Evolutionary conservation across 2,329 filamentous ascomycete genomes (phyloP).

Genomic region (Stagonosporopsis chrysanthemi): DNA sequence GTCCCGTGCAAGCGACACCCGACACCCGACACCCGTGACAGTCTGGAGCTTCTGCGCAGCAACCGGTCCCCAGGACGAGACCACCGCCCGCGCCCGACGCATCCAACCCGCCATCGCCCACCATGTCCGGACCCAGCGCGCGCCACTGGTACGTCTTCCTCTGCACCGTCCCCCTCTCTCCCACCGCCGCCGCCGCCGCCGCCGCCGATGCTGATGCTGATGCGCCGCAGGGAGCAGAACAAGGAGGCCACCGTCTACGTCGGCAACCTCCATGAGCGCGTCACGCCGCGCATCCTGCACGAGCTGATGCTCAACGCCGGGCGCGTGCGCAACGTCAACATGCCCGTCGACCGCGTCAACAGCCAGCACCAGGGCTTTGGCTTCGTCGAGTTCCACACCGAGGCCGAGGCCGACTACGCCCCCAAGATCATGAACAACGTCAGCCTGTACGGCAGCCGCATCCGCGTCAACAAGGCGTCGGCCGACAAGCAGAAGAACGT

Average conservation of each 20-base stretch:
- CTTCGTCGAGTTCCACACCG: constrained; percentile 97
- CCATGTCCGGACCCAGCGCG: constrained; percentile 68
- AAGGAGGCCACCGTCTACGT: constrained; percentile 98
- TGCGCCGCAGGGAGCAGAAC: constrained; percentile 72
- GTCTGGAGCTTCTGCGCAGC: not conserved
- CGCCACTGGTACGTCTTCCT: constrained; percentile 78
- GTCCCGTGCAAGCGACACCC: no score
- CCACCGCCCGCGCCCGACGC: no score
- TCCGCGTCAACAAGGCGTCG: constrained; percentile 92
- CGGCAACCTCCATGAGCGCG: constrained; percentile 97
- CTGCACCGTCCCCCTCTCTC: not conserved
- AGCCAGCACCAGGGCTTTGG: constrained; percentile 97
- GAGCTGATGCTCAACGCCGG: constrained; percentile 98
- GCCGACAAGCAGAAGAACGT: constrained; percentile 94
- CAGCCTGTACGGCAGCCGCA: constrained; percentile 89
- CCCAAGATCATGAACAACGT: constrained; percentile 97
- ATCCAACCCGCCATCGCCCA: no score
- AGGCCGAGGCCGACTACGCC: constrained; percentile 95
- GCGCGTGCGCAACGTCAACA: constrained; percentile 96
- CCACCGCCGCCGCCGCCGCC: no score
- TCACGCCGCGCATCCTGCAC: constrained; percentile 88
- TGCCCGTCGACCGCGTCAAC: constrained; percentile 97
- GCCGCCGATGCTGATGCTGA: no score
- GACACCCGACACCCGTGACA: constrained; percentile 1
- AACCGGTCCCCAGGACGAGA: no score